phyloP scores from a whole-genome alignment of 202 grass and related monocot genomes.

The Carex arenaria region DNA sequence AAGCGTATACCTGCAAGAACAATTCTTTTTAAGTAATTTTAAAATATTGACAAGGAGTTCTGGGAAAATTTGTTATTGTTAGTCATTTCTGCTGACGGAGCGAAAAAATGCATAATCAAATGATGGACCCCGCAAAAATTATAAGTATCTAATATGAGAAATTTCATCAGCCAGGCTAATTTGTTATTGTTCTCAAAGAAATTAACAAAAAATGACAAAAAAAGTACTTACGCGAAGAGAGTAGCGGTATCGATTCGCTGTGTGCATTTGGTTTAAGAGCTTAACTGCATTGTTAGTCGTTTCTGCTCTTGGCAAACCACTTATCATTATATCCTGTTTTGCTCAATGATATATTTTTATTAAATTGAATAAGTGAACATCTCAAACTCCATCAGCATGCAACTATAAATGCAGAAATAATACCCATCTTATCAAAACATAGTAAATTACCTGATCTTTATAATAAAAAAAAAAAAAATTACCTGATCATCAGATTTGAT shows the following conservation, averaged over 20 bases:
- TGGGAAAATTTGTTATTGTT: not conserved
- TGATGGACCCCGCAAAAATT: not conserved
- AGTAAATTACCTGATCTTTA: constrained; percentile 41
- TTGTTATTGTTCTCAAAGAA: not conserved
- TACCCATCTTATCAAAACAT: constrained; percentile 10
- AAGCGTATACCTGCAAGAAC: constrained; percentile 62
- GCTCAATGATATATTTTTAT: not conserved
- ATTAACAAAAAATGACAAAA: not conserved
- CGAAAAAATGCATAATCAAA: not conserved
- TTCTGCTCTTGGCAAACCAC: constrained; percentile 42
- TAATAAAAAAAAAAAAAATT: too few relatives aligned
- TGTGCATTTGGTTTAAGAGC: constrained; percentile 38
- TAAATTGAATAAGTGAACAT: not conserved
- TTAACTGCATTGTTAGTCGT: not conserved
- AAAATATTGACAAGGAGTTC: constrained; percentile 30
- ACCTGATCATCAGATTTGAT: constrained; percentile 56
- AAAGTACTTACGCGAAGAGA: constrained; percentile 56
- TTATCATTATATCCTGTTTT: constrained; percentile 67
- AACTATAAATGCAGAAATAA: not conserved
- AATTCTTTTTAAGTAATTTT: not conserved
- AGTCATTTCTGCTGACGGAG: too few relatives aligned
- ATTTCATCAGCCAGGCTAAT: not conserved
- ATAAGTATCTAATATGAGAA: not conserved
- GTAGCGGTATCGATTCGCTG: constrained; percentile 47
- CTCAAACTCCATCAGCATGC: not conserved